A percentile compares a stretch with the other conserved stretches of the same genome.
phyloP scores from a whole-genome alignment of 2,329 filamentous ascomycete species.

The Lanzia echinophila region DNA sequence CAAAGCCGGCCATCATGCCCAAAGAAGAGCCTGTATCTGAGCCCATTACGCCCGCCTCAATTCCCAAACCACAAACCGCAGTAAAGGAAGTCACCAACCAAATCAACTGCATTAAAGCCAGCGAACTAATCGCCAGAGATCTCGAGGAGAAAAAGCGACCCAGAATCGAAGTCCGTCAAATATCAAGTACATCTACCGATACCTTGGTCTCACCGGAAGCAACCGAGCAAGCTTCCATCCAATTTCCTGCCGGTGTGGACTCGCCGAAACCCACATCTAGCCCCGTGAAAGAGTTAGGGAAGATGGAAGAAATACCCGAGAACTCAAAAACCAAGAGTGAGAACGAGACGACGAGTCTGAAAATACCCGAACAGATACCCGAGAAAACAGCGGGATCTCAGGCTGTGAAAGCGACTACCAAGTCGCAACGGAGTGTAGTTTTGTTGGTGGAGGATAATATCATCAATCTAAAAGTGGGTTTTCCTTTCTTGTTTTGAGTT shows the following conservation, averaged over 20 bases:
- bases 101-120: background rate
- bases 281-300: background rate
- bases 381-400: no score
- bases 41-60: background rate
- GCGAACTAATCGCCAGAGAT: background rate
- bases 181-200: background rate
- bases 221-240: background rate
- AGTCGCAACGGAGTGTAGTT: conserved; percentile 14
- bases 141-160: background rate
- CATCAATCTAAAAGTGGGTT: conserved; percentile 30
- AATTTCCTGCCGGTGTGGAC: no score
- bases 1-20: background rate
- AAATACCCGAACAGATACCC: no score
- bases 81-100: background rate
- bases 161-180: background rate
- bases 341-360: no score
- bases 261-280: background rate
- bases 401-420: background rate
- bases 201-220: background rate
- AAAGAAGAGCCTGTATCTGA: no score
- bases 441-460: conserved; percentile 36
- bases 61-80: background rate
- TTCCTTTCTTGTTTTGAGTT: no score
- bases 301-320: background rate
- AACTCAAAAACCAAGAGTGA: background rate